Evolutionary conservation across 352 stramenopile species (phyloP).

Genomic region (Phytophthora melonis): DNA sequence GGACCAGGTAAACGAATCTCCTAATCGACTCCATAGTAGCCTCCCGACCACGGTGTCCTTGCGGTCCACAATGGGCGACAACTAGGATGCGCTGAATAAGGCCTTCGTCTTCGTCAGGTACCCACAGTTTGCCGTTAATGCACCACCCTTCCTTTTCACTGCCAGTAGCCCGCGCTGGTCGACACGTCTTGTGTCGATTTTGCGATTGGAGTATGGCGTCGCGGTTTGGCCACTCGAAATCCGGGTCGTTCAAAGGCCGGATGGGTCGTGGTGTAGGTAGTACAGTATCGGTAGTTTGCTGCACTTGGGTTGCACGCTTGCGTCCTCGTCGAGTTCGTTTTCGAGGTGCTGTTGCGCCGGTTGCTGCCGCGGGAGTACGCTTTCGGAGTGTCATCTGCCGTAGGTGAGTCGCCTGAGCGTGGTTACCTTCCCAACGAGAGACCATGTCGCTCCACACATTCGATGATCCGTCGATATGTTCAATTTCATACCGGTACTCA

Average conservation of each 20-base stretch:
- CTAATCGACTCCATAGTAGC: not conserved
- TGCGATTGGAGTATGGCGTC: not conserved
- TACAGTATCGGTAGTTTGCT: not conserved
- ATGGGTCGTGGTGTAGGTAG: not conserved
- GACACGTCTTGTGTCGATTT: not conserved
- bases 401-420: not conserved
- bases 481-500: not conserved
- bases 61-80: not conserved
- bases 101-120: not conserved
- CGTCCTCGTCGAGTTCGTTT: not conserved
- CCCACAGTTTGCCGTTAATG: not conserved
- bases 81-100: not conserved
- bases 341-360: not conserved
- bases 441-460: not conserved
- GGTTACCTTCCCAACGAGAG: not conserved
- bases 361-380: not conserved
- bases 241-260: not conserved
- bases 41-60: not conserved
- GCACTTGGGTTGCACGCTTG: not conserved
- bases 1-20: constrained; percentile 1
- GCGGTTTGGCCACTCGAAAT: too few species aligned
- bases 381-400: not conserved
- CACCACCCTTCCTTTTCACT: not conserved
- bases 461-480: not conserved
- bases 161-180: not conserved